Percentiles rank a stretch among this genome's conserved stretches.
These are phyloP conservation scores for Rhexocercosporidium sp. DNA, from an alignment of 2,329 filamentous ascomycete genomes.

Conservation along the genomic window DNA sequence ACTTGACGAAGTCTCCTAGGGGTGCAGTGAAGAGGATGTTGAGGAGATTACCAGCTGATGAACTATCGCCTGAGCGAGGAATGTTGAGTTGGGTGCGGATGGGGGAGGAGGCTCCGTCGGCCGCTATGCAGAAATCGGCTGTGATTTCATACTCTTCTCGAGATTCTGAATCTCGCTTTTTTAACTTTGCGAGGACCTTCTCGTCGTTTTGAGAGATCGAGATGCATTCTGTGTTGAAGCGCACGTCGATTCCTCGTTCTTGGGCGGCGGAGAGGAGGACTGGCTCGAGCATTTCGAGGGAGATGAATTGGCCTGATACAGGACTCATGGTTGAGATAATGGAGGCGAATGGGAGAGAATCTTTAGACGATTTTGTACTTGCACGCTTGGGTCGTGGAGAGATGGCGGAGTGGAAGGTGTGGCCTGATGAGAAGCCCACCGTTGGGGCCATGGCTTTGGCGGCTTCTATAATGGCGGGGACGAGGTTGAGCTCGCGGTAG, in stretches of 20 bases:
- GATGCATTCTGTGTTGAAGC: conserved; percentile 42
- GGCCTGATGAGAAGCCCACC: conserved; percentile 29
- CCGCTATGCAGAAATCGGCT: conserved; percentile 47
- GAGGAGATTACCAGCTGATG: conserved; percentile 40
- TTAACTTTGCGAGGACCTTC: conserved; percentile 38
- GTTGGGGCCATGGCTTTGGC: conserved; percentile 32
- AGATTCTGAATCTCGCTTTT: conserved; percentile 26
- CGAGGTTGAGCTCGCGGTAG: conserved; percentile 40
- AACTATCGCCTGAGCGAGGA: conserved; percentile 38
- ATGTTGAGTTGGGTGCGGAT: conserved; percentile 41
- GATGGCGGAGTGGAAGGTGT: conserved; percentile 30
- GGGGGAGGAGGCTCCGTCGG: conserved; percentile 44
- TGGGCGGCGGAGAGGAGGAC: conserved; percentile 44
- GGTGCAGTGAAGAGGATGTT: conserved; percentile 46
- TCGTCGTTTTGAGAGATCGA: conserved; percentile 33
- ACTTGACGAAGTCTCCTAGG: conserved; percentile 37
- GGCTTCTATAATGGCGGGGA: conserved; percentile 32
- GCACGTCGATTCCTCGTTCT: conserved; percentile 44
- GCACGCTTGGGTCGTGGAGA: not conserved
- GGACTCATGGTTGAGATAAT: not conserved
- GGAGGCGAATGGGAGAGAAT: conserved; percentile 3
- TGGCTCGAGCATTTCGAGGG: conserved; percentile 48
- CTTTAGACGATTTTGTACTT: not conserved
- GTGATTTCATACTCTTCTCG: conserved; percentile 29
- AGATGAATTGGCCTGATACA: not conserved